A percentile compares a stretch with the other conserved stretches of the same genome.
These are phyloP conservation scores for Cardamine chenopodiifolia DNA, from an alignment of 345 rosid genomes.

Conservation along the genomic window DNA sequence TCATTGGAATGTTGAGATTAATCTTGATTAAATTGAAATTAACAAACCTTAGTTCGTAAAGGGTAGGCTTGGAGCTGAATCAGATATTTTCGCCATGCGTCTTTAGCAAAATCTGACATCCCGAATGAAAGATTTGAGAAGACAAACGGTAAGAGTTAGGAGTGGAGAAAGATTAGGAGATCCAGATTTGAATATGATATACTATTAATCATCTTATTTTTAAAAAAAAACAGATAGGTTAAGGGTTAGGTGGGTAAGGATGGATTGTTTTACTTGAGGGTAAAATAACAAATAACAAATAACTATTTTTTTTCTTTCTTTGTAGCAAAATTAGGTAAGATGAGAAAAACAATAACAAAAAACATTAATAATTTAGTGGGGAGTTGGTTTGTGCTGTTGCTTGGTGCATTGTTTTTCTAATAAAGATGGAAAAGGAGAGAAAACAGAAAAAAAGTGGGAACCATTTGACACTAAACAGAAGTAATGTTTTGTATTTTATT, in stretches of 20 bases:
- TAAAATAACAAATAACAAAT: too few relatives aligned
- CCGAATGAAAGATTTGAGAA: background rate
- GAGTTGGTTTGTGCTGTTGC: too few relatives aligned
- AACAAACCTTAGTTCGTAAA: conserved; percentile 77
- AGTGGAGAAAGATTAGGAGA: conserved; percentile 5
- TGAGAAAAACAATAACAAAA: too few relatives aligned
- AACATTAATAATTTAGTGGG: too few relatives aligned
- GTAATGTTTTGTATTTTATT: too few relatives aligned
- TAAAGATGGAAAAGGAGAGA: too few relatives aligned
- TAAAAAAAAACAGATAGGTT: background rate
- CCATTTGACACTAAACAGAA: too few relatives aligned
- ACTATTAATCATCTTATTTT: background rate
- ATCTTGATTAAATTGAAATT: background rate
- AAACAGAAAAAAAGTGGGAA: too few relatives aligned
- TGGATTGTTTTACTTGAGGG: background rate
- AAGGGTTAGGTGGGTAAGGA: background rate
- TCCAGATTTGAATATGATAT: conserved; percentile 13
- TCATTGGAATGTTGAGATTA: background rate
- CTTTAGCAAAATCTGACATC: conserved; percentile 77
- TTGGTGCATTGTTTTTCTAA: too few relatives aligned
- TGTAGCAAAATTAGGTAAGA: too few relatives aligned
- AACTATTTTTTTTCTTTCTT: too few relatives aligned
- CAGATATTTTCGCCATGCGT: conserved; percentile 86
- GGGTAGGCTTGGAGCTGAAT: conserved; percentile 87
- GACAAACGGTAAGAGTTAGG: background rate